A percentile compares a stretch with the other conserved stretches of the same genome.
These are phyloP conservation scores for Zymoseptoria passerinii DNA, from an alignment of 2,329 filamentous ascomycete species.

Conservation along the genomic window DNA sequence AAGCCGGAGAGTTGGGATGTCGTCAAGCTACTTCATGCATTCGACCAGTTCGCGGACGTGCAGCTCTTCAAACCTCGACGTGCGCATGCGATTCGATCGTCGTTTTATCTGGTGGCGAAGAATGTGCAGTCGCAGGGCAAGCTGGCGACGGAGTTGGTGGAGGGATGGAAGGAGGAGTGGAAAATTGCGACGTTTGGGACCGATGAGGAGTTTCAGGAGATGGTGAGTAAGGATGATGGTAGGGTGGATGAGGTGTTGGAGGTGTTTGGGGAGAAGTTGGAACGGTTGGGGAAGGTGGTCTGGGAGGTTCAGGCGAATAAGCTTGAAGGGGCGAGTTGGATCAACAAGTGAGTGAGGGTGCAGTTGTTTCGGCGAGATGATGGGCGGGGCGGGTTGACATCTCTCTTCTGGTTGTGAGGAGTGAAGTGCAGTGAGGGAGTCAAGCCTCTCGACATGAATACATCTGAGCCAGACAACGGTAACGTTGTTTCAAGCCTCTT, in stretches of 20 bases:
- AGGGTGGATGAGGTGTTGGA: conserved; percentile 7
- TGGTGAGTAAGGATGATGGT: neutral
- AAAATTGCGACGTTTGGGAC: conserved; percentile 7
- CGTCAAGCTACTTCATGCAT: conserved; percentile 6
- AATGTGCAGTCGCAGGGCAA: conserved; percentile 8
- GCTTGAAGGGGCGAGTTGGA: neutral
- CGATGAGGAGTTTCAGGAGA: conserved; percentile 2
- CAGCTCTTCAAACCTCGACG: conserved; percentile 17
- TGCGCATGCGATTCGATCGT: conserved; percentile 15
- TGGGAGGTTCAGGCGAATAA: conserved; percentile 10
- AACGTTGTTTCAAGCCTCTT: too few species aligned
- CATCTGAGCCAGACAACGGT: too few species aligned
- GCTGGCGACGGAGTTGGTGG: conserved; percentile 1
- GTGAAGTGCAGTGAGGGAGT: too few species aligned
- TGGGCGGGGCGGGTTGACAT: too few species aligned
- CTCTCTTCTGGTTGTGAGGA: too few species aligned
- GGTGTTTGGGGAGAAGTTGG: conserved; percentile 6
- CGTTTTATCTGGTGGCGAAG: conserved; percentile 19
- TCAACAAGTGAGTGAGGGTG: neutral
- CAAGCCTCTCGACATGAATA: too few species aligned
- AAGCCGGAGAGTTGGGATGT: conserved; percentile 32
- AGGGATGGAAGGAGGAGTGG: conserved; percentile 11
- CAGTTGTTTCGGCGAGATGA: too few species aligned
- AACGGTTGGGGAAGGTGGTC: conserved; percentile 1
- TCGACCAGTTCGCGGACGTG: conserved; percentile 13